These are phyloP conservation scores for Boletus eberwhitei DNA, from an alignment of 768 basidiomycete species.

Conservation along the genomic window DNA sequence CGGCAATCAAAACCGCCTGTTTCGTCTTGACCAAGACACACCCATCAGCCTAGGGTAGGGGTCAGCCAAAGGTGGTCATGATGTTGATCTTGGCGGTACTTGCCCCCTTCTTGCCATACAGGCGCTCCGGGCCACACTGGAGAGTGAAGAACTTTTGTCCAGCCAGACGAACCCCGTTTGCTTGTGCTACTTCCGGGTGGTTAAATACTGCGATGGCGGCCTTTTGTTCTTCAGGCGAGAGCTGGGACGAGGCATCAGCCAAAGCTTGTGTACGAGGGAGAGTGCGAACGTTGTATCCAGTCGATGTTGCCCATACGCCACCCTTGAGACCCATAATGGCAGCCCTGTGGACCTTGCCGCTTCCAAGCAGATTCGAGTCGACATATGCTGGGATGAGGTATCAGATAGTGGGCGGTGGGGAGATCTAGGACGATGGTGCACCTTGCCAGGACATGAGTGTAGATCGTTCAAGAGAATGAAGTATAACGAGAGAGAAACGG, in stretches of 20 bases:
- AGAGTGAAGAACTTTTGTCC: slow-evolving; percentile 77
- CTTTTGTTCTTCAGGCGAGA: slow-evolving; percentile 24
- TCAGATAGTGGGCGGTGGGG: not conserved
- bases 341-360: slow-evolving; percentile 65
- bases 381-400: slow-evolving; percentile 69
- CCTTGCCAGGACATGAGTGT: slow-evolving; percentile 70
- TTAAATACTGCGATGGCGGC: slow-evolving; percentile 39
- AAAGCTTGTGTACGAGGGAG: not conserved
- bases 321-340: slow-evolving; percentile 41
- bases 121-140: slow-evolving; percentile 42
- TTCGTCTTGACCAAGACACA: slow-evolving; percentile 72
- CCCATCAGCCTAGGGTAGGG: slow-evolving; percentile 59
- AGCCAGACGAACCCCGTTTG: slow-evolving; percentile 58
- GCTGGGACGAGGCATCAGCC: slow-evolving; percentile 6
- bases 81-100: slow-evolving; percentile 27
- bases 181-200: slow-evolving; percentile 40
- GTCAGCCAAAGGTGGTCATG: not conserved
- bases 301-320: slow-evolving; percentile 30
- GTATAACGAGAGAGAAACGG: not conserved
- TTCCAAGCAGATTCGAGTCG: slow-evolving; percentile 74
- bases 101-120: slow-evolving; percentile 79
- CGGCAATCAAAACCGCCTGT: slow-evolving; percentile 79
- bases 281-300: slow-evolving; percentile 16
- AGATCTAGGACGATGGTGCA: slow-evolving; percentile 36
- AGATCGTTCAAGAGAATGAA: slow-evolving; percentile 9